Conservation (phyloP, 306 rosid genomes). For the Trichosanthes truncata region DNA sequence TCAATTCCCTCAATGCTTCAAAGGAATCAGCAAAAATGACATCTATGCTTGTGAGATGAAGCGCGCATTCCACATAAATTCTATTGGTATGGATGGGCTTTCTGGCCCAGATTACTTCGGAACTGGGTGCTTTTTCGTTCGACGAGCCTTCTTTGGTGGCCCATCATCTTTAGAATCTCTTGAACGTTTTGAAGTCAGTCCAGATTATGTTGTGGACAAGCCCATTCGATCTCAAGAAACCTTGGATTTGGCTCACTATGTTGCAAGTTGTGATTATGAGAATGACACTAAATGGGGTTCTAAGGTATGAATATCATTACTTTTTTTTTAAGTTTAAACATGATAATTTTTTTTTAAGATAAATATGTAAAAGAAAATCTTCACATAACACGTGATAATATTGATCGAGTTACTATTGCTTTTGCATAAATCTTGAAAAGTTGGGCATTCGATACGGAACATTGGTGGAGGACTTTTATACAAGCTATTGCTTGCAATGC, state of each 20-base stretch:
- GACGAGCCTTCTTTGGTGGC: conserved; percentile 22
- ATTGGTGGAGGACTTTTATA: conserved; percentile 27
- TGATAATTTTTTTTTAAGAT: neutral
- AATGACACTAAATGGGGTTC: conserved; percentile 21
- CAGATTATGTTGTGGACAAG: conserved; percentile 3
- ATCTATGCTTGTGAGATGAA: neutral
- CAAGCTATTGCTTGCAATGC: conserved; percentile 16
- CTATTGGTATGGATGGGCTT: conserved; percentile 15
- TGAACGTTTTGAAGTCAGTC: conserved; percentile 9
- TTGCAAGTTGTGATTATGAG: conserved; percentile 22
- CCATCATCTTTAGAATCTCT: conserved; percentile 13
- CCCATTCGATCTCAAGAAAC: conserved; percentile 14
- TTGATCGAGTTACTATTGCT: neutral
- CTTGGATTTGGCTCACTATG: conserved; percentile 14
- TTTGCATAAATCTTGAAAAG: neutral
- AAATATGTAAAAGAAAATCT: neutral
- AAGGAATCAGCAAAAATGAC: neutral
- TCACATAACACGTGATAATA: neutral
- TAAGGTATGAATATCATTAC: conserved; percentile 11
- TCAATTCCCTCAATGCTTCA: conserved; percentile 27
- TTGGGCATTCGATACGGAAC: conserved; percentile 28
- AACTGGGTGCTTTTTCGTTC: conserved; percentile 5
- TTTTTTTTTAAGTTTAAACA: too few relatives aligned
- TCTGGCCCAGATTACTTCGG: conserved; percentile 19
- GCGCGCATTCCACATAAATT: neutral